A percentile compares a stretch with the other conserved stretches of the same genome.
phyloP scores from a whole-genome alignment of 805 yeast species.

The Kuraishia piskuri region DNA sequence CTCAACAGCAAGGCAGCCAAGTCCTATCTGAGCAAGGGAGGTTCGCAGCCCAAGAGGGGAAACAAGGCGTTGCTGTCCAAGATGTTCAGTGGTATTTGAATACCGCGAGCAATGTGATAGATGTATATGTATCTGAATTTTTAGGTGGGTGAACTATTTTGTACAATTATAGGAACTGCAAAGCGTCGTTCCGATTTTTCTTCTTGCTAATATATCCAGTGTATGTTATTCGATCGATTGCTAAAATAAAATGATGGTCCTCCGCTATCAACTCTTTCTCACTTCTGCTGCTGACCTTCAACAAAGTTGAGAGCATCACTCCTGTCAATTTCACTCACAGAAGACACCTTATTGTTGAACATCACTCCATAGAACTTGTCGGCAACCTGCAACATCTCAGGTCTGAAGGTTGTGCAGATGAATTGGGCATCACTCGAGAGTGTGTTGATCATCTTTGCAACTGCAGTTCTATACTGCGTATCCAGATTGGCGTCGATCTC shows the following conservation, averaged over 20 bases:
- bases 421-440: slow-evolving; percentile 74
- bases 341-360: slow-evolving; percentile 74
- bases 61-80: not conserved
- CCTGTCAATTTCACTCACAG: slow-evolving; percentile 59
- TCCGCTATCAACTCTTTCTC: slow-evolving; percentile 13
- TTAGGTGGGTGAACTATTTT: not conserved
- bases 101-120: not conserved
- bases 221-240: not conserved
- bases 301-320: slow-evolving; percentile 79
- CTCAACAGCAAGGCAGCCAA: not conserved
- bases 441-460: slow-evolving; percentile 64
- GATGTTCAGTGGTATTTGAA: not conserved
- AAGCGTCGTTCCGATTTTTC: not conserved
- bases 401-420: slow-evolving; percentile 92
- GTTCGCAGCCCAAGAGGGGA: not conserved
- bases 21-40: not conserved
- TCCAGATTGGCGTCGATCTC: slow-evolving; percentile 96
- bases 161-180: not conserved
- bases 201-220: not conserved
- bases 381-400: slow-evolving; percentile 85
- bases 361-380: slow-evolving; percentile 83
- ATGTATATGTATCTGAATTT: not conserved
- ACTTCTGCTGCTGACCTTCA: slow-evolving; percentile 44
- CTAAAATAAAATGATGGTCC: not conserved
- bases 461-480: slow-evolving; percentile 82